phyloP scores from a whole-genome alignment of 441 rosid species.

The Populus tomentosa region DNA sequence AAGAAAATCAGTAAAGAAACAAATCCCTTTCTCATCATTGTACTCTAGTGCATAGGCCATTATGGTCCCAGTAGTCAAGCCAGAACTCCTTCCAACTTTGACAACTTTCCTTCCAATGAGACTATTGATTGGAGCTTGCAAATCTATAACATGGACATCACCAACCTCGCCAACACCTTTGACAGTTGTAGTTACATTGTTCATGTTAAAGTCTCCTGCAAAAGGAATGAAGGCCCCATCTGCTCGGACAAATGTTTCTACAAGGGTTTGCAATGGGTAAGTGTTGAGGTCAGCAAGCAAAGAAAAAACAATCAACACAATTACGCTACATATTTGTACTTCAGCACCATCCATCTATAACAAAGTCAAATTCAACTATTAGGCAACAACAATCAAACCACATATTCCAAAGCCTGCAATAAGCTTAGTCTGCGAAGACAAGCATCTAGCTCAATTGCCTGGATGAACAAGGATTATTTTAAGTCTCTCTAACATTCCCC shows the following conservation, averaged over 20 bases:
- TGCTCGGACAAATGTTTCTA: conserved; percentile 98
- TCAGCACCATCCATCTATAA: conserved; percentile 2
- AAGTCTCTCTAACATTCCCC: not conserved
- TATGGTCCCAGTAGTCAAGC: conserved; percentile 84
- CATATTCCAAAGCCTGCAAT: not conserved
- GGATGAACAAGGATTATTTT: not conserved
- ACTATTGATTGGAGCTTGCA: conserved; percentile 74
- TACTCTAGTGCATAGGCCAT: conserved; percentile 94
- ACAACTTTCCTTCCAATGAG: conserved; percentile 85
- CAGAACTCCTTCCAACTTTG: conserved; percentile 98
- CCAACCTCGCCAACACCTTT: conserved; percentile 85
- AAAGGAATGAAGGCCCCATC: conserved; percentile 98
- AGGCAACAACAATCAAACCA: not conserved
- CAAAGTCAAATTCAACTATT: not conserved
- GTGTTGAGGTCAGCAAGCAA: conserved; percentile 22
- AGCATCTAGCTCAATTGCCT: not conserved
- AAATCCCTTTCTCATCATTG: conserved; percentile 94
- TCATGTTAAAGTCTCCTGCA: conserved; percentile 71
- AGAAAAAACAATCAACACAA: conserved; percentile 11
- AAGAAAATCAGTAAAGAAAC: conserved; percentile 93
- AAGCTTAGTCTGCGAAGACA: not conserved
- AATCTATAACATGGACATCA: conserved; percentile 66
- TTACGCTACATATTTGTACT: conserved; percentile 4
- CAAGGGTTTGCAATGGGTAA: conserved; percentile 25
- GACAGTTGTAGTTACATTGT: conserved; percentile 61